Evolutionary conservation across 345 rosid genomes (phyloP), one percentile per base, ranked within the genome.

Genomic region (Rubroshorea leprosula): DNA sequence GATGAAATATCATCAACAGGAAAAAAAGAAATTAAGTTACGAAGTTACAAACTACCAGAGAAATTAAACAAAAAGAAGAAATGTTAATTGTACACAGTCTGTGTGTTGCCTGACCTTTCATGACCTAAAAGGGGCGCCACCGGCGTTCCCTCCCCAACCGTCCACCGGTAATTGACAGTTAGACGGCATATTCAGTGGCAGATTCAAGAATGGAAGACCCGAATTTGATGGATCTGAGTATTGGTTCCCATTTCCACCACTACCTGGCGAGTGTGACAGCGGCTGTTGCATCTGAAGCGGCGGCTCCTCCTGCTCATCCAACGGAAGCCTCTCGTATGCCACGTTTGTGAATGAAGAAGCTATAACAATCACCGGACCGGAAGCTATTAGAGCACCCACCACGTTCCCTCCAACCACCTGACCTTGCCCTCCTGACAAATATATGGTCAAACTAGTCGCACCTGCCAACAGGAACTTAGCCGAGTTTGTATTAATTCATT

Each of bases 401-500:
- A 86, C 90, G 43, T 65, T 81, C 57, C 95, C 95, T 49, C 95
- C 95, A 5, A 86, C 64, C 14, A 86, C 81, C 57, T 83, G 90
- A 31, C 86, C 95, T 66, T 86, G 95, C 15, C 90, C 86, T 20
- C 95, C 87, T 0, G 95, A 75, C 15, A 86, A 62, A 61, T 74
- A 86, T 38, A 86, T 74, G 0, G 87, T 77, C 70, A 86, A 62
- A 8, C 86, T 87, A 6, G 83, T 79, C 0, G 90, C 84, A 60
- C 41, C 41, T 35, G n/a, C n/a, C n/a, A n/a, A n/a, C n/a, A n/a
- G n/a, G n/a, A n/a, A n/a, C n/a, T n/a, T n/a, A n/a, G n/a, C n/a
- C n/a, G n/a, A n/a, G n/a, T n/a, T n/a, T n/a, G n/a, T n/a, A n/a
- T n/a, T n/a, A n/a, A n/a, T n/a, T n/a, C 12, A 35, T 35, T 35